A percentile compares a stretch with the other conserved stretches of the same genome.
These are phyloP conservation scores for Termitomyces sp. DNA, from an alignment of 768 basidiomycete species.

Conservation along the genomic window DNA sequence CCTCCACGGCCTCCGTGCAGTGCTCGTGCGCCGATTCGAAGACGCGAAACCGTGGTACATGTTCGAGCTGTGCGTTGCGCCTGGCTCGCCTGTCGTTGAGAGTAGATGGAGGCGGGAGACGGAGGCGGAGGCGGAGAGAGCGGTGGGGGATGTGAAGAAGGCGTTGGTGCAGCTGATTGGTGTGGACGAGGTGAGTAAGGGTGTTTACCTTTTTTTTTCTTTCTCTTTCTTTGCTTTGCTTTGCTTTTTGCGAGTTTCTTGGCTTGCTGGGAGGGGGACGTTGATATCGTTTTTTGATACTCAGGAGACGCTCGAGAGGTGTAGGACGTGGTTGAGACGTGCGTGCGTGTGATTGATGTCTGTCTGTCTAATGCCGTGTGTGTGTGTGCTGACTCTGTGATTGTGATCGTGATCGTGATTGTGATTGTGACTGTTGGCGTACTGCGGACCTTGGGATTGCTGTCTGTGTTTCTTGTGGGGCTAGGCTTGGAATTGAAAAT, in stretches of 20 bases:
- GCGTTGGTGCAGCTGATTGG: slow-evolving; percentile 31
- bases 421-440: too few relatives aligned
- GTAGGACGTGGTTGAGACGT: slow-evolving; percentile 7
- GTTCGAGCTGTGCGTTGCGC: slow-evolving; percentile 4
- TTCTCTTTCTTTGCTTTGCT: background rate
- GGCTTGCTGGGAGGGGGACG: background rate
- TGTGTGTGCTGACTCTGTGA: background rate
- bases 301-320: slow-evolving; percentile 8
- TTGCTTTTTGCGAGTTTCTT: too few relatives aligned
- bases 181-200: slow-evolving; percentile 29
- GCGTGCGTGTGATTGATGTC: background rate
- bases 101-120: slow-evolving; percentile 4
- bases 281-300: background rate
- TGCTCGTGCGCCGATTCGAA: slow-evolving; percentile 32
- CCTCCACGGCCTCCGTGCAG: slow-evolving; percentile 34
- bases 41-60: slow-evolving; percentile 23
- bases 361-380: background rate
- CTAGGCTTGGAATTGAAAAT: background rate
- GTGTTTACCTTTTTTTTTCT: background rate
- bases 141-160: slow-evolving; percentile 29
- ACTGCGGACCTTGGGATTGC: too few relatives aligned
- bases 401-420: too few relatives aligned
- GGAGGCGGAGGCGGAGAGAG: slow-evolving; percentile 20
- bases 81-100: background rate
- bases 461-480: too few relatives aligned